These are phyloP conservation scores for Acanthochlamys bracteata DNA, from an alignment of 106 monocot genomes.

Conservation along the genomic window DNA sequence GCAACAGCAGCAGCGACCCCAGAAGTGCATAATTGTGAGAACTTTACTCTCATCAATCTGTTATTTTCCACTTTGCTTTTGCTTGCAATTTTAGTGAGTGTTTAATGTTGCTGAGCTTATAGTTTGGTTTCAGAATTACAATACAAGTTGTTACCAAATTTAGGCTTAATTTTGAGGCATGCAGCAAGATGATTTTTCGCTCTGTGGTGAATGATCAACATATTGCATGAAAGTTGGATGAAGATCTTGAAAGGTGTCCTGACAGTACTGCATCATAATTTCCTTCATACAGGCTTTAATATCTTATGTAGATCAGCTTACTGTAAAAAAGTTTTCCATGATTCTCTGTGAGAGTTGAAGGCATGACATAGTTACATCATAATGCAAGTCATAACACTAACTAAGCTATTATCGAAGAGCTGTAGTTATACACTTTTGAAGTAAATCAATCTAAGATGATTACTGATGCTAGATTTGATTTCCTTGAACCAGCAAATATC, in stretches of 20 bases:
- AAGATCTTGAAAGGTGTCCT: not conserved
- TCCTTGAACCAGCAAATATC: conserved; percentile 47
- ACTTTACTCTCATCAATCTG: not conserved
- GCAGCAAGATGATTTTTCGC: not conserved
- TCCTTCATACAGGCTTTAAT: no score
- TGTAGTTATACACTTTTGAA: not conserved
- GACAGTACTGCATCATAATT: no score
- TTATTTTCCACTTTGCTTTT: not conserved
- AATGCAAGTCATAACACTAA: not conserved
- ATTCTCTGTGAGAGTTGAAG: not conserved
- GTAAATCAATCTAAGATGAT: not conserved
- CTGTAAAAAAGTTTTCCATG: not conserved
- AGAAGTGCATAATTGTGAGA: conserved; percentile 67
- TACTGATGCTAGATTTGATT: not conserved
- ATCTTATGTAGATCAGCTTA: no score
- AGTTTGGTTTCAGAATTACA: not conserved
- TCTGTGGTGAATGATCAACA: not conserved
- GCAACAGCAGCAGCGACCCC: conserved; percentile 93
- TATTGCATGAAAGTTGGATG: not conserved
- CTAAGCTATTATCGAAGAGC: not conserved
- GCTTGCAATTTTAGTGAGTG: not conserved
- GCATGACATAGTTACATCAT: not conserved
- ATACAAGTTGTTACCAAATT: not conserved
- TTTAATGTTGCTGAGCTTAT: not conserved
- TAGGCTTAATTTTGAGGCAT: not conserved